Base-by-base conservation (phyloP, 257 asterid genomes). In the Lantana camara region DNA sequence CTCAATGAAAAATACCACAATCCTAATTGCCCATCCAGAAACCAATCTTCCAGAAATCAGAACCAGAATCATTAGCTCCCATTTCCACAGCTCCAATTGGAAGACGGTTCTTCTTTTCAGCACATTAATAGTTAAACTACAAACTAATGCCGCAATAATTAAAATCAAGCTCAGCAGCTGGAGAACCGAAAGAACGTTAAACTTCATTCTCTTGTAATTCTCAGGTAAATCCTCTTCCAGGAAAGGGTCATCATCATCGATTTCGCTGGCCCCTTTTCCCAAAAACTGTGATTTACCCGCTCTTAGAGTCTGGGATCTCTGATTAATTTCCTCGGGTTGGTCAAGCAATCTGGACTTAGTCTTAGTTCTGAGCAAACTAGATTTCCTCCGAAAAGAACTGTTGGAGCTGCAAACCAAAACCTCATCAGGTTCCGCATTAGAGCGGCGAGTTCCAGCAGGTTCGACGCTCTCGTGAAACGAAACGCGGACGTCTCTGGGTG, bases 181-280 rank as follows among this genome's bases (percentile, higher is more conserved):
- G 15, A 92, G 12, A 46, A 77, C 7, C 6, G 96, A 75, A 9
- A 80, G 57, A 0, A 62, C 20, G 47, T 75, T 85, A 23, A 83
- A 83, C 74, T 78, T 92, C 81, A 85, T 70, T 45, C 41, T 89
- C 72, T 75, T 86, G 69, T 82, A 92, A 32, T 87, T 83, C 0
- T 89, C 95, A 0, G 97, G 98, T 1, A 92, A 47, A 75, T 92
- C 98, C 2, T 82, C 96, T 4, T 87, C 95, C 9, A 79, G 61
- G 55, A 92, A 92, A 3, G 96, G 89, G 27, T 89, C 97, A n/a
- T 91, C 98, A 5, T 91, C 98, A 16, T 92, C 95, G 11, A 72
- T 21, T 22, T 85, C 93, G 63, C 80, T 73, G 44, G 63, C 4
- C 4, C 74, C 78, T 47, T 61, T 86, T 1, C 85, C 89, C 6